Evolutionary conservation across 352 stramenopile genomes (phyloP).

Genomic region (Albugo laibachii): DNA sequence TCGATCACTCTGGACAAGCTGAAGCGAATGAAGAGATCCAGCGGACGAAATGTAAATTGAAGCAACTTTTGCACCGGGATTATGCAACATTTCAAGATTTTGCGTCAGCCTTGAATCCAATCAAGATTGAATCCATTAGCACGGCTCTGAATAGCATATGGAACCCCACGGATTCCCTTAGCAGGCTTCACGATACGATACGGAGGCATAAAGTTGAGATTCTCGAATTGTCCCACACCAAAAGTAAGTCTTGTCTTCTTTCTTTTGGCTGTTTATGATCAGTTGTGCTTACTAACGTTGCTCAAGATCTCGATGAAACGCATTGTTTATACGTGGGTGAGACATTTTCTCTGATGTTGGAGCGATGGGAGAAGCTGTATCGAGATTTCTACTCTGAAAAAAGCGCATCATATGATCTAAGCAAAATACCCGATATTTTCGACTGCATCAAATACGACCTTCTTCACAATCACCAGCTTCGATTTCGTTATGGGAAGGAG

Average conservation of each 20-base stretch:
- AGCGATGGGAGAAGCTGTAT: slow-evolving; percentile 88
- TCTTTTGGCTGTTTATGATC: slow-evolving; percentile 5
- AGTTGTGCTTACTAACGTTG: slow-evolving; percentile 32
- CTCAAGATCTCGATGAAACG: slow-evolving; percentile 65
- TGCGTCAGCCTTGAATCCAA: slow-evolving; percentile 32
- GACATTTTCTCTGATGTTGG: slow-evolving; percentile 86
- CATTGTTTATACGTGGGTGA: slow-evolving; percentile 89
- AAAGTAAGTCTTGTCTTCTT: slow-evolving; percentile 18
- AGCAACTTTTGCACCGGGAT: slow-evolving; percentile 78
- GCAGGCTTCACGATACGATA: slow-evolving; percentile 54
- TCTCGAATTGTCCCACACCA: slow-evolving; percentile 39
- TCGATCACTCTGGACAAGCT: slow-evolving; percentile 95
- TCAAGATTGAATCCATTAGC: slow-evolving; percentile 60
- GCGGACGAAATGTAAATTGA: slow-evolving; percentile 70
- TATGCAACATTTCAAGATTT: slow-evolving; percentile 48
- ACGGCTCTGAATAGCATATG: slow-evolving; percentile 58
- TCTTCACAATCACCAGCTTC: slow-evolving; percentile 91
- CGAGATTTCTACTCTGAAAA: slow-evolving; percentile 89
- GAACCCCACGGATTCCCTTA: slow-evolving; percentile 58
- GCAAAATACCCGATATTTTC: slow-evolving; percentile 94
- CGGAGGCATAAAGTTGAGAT: slow-evolving; percentile 59
- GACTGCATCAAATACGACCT: slow-evolving; percentile 97
- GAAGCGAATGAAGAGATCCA: slow-evolving; percentile 88
- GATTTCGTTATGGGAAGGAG: slow-evolving; percentile 75
- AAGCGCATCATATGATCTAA: slow-evolving; percentile 84